A percentile compares a stretch with the other conserved stretches of the same genome.
Conservation (phyloP, 129 eudicot genomes). For the Artemisia tridentata region DNA sequence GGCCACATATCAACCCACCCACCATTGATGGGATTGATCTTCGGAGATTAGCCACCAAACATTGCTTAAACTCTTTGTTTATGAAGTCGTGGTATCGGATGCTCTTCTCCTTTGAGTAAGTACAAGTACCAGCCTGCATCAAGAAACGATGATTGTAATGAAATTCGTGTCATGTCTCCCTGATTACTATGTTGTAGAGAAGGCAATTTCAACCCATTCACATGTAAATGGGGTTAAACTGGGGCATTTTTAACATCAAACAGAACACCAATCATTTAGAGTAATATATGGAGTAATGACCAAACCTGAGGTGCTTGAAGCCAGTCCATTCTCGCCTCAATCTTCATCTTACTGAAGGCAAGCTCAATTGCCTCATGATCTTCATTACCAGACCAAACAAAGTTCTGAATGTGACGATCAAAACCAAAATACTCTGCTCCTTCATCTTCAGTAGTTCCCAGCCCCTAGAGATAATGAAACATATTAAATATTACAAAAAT, state of each 20-base stretch:
- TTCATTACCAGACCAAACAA: conserved; percentile 60
- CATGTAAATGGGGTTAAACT: no score
- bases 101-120: conserved; percentile 63
- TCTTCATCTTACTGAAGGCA: conserved; percentile 88
- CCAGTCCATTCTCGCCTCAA: conserved; percentile 87
- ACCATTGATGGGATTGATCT: no score
- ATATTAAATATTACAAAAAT: not conserved
- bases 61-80: no score
- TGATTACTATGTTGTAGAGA: not conserved
- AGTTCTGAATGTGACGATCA: conserved; percentile 62
- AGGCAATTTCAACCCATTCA: not conserved
- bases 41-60: no score
- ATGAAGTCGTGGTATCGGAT: no score
- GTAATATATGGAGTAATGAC: no score
- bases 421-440: conserved; percentile 77
- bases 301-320: conserved; percentile 75
- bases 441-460: conserved; percentile 84
- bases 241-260: no score
- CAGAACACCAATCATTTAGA: no score
- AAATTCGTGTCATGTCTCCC: not conserved
- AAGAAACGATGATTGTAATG: not conserved
- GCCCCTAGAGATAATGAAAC: conserved; percentile 49
- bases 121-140: conserved; percentile 74
- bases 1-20: no score
- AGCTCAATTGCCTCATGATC: conserved; percentile 93